Base-by-base conservation (phyloP, 2,329 filamentous ascomycete genomes). In the Cercospora sp. region DNA sequence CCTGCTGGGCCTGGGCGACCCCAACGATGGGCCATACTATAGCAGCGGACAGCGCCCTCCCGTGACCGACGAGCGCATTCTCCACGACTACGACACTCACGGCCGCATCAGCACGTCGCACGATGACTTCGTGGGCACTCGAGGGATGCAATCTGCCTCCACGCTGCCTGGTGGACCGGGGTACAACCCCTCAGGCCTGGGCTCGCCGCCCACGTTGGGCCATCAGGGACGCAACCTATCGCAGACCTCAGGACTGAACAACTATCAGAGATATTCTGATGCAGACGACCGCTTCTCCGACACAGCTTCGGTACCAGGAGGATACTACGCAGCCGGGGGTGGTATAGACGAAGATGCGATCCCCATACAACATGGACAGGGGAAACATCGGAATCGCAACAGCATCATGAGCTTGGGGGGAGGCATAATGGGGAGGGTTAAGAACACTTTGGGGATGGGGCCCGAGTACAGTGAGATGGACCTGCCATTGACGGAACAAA, bases 401-500 rank as follows among this genome's bases (percentile, higher is more conserved):
- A 98, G 94, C 80, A 91, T 97, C 63, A 82, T 98, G 75, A 88
- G 90, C 73, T 82, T 98, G 76, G 94, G 94, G 69, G 94, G 94
- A 69, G 94, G 94, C 18, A 82, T 98, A 69, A 84, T 97, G 76
- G 95, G 94, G 55, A 90, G 87, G 76, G 91, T 94, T 51, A 98
- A 97, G 84, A 94, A 91, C 78, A 93, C 91, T 85, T 83, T 99
- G 69, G 94, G 95, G 63, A 93, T 97, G 89, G 90, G 88, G 9
- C 85, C 86, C 23, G 86, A 91, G 71, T 98, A 99, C 80, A 97
- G 94, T 36, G 95, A 98, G 81, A 99, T 99, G 95, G 94, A 99
- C 78, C 84, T 99, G 64, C 95, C 95, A 13, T 84, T 99, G 80
- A 98, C 94, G 5, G 93, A 98, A 78, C 83, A 90, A 58, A 87